A percentile compares a stretch with the other conserved stretches of the same genome.
phyloP scores from a whole-genome alignment of 208 protist genomes.

The Wallacemonas rigidus region DNA sequence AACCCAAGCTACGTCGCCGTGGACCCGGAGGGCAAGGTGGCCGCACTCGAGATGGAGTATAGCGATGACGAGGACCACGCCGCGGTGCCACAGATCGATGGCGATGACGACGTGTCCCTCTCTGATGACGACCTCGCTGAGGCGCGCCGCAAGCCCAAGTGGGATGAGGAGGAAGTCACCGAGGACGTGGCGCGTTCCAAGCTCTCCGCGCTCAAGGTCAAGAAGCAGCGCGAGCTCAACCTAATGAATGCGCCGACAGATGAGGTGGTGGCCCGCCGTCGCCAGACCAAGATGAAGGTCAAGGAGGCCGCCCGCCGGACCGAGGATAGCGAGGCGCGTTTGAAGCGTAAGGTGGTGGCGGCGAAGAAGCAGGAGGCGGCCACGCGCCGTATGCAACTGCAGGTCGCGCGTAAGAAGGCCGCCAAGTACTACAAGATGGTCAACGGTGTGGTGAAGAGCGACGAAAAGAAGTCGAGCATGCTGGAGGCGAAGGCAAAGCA shows the following conservation, averaged over 20 bases:
- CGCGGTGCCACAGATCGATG: constrained; percentile 63
- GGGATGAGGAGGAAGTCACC: constrained; percentile 83
- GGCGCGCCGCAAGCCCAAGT: constrained; percentile 55
- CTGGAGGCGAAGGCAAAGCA: constrained; percentile 83
- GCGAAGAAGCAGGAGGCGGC: constrained; percentile 72
- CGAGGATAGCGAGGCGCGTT: constrained; percentile 52
- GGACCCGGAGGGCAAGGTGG: constrained; percentile 80
- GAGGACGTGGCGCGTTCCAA: constrained; percentile 75
- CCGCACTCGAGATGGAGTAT: constrained; percentile 51
- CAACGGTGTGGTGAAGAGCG: constrained; percentile 72
- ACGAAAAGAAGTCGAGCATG: constrained; percentile 53
- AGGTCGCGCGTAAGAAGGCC: constrained; percentile 90
- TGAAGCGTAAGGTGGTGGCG: constrained; percentile 72
- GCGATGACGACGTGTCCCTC: constrained; percentile 82
- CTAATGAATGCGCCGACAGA: constrained; percentile 88
- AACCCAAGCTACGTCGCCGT: constrained; percentile 73
- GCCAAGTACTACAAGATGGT: constrained; percentile 91
- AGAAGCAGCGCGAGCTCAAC: constrained; percentile 88
- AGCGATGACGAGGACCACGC: constrained; percentile 78
- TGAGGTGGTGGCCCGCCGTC: constrained; percentile 75
- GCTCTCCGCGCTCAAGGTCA: constrained; percentile 87
- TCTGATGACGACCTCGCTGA: constrained; percentile 78
- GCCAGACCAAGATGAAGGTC: constrained; percentile 54
- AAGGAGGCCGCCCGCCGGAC: constrained; percentile 40
- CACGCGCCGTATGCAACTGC: constrained; percentile 88